Percentiles rank a stretch among this genome's conserved stretches.
phyloP scores from a whole-genome alignment of 371 early-diverging fungal species.

The Mucor circinelloides region DNA sequence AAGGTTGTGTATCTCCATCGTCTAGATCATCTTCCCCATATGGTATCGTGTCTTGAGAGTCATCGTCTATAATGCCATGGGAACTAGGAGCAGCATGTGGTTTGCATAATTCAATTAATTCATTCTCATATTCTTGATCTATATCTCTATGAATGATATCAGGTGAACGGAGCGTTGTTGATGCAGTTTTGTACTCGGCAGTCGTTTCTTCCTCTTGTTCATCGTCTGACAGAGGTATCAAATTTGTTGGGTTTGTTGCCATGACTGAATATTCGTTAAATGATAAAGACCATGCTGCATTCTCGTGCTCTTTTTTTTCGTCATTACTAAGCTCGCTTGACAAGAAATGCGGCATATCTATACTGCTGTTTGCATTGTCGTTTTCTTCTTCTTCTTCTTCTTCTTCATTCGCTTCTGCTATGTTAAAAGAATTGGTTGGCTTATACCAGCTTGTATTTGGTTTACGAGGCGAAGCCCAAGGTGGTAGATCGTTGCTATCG shows the following conservation, averaged over 20 bases:
- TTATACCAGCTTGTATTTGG: neutral
- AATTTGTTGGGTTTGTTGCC: neutral
- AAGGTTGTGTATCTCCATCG: neutral
- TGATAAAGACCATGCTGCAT: neutral
- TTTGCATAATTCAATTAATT: neutral
- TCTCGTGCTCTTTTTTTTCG: neutral
- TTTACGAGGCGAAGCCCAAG: neutral
- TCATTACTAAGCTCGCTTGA: no score
- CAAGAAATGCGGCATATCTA: no score
- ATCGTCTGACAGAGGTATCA: neutral
- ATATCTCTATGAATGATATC: neutral
- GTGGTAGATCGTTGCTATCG: neutral
- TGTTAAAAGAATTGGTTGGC: neutral
- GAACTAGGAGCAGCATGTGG: neutral
- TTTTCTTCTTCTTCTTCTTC: neutral
- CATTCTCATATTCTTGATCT: neutral
- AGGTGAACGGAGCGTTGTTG: neutral
- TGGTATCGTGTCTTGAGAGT: slow-evolving; percentile 1
- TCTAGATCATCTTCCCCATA: neutral
- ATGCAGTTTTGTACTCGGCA: neutral
- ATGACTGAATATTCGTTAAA: neutral
- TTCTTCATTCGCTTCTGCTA: neutral
- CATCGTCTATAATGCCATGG: neutral
- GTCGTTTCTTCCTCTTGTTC: neutral
- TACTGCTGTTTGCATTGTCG: no score